These are phyloP conservation scores for Pyrrhoderma noxium DNA, from an alignment of 1,284 basidiomycete species.

Conservation along the genomic window DNA sequence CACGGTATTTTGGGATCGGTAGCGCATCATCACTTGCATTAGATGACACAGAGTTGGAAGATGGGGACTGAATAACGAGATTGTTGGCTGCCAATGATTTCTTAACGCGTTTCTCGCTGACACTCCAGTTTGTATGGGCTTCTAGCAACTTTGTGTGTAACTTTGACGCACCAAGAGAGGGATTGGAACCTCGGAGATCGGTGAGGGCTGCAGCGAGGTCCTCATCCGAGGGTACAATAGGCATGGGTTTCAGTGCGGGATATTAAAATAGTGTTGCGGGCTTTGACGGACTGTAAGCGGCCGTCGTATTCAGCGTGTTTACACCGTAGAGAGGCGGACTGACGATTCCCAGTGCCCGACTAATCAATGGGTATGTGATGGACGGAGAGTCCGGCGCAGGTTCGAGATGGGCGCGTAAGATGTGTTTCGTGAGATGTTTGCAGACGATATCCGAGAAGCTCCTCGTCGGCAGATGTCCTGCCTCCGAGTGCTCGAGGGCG, in stretches of 20 bases:
- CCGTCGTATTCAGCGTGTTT: no score
- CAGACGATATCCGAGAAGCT: no score
- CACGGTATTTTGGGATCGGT: conserved; percentile 49
- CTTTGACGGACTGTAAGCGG: no score
- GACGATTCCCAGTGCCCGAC: no score
- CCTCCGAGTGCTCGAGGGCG: no score
- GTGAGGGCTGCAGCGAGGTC: conserved; percentile 37
- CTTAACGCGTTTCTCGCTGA: conserved; percentile 74
- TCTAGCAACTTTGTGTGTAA: conserved; percentile 57
- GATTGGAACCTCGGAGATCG: conserved; percentile 42
- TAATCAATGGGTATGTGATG: no score
- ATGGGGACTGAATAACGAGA: conserved; percentile 33
- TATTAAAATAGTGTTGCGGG: no score
- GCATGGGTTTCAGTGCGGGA: not conserved
- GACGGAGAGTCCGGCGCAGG: not conserved
- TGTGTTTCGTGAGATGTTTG: no score
- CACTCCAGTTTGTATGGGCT: conserved; percentile 58
- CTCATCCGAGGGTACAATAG: conserved; percentile 35
- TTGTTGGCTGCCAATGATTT: conserved; percentile 61
- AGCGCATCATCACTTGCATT: conserved; percentile 8
- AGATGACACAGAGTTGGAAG: conserved; percentile 10
- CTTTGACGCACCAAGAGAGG: conserved; percentile 63
- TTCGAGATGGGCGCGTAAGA: not conserved
- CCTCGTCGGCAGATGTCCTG: no score
- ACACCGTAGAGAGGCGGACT: no score